Evolutionary conservation across 192 early-diverging fungal species (phyloP), one percentile per base, ranked within the genome.

Genomic region (Diversispora epigaea): DNA sequence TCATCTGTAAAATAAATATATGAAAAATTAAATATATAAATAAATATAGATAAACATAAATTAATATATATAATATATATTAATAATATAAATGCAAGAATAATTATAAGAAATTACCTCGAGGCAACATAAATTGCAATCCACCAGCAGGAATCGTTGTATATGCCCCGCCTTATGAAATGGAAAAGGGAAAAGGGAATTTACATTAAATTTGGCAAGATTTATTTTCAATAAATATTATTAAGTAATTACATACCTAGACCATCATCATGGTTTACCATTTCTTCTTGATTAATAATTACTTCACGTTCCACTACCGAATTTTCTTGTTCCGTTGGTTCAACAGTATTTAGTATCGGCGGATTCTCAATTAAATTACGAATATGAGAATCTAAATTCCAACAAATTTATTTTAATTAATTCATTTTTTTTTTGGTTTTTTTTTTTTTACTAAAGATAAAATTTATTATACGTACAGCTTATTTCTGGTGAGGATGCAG

Each of bases 291-390:
- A 15, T 47, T 12, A 49, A 54, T 52, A 54, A 21, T 8, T 21
- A 14, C 21, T 17, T 49, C 46, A 5, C 12, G 50, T 7, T 3
- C 22, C n/a, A 7, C 49, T 25, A 19, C 44, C 6, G 44, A 14
- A 6, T 74, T 49, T 17, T 40, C 22, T 39, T 21, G 15, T 46
- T 52, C 57, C 7, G 15, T 15, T 19, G 21, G 43, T 57, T 61
- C 73, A 10, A 41, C 3, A 45, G 49, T 19, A 32, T 74, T 61
- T 64, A 39, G 12, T 74, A 74, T 74, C 10, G 73, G 73, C 15
- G 73, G 73, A 49, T 39, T 74, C 21, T 41, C 0, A 50, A 39
- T 60, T 32, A 62, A 54, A 12, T 60, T 17, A 21, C n/a, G 58
- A 39, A 74, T 50, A 15, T 64, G 19, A 64, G 73, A 45, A 54